These are phyloP conservation scores for Suillus luteus DNA, from an alignment of 768 basidiomycete genomes.

Conservation along the genomic window DNA sequence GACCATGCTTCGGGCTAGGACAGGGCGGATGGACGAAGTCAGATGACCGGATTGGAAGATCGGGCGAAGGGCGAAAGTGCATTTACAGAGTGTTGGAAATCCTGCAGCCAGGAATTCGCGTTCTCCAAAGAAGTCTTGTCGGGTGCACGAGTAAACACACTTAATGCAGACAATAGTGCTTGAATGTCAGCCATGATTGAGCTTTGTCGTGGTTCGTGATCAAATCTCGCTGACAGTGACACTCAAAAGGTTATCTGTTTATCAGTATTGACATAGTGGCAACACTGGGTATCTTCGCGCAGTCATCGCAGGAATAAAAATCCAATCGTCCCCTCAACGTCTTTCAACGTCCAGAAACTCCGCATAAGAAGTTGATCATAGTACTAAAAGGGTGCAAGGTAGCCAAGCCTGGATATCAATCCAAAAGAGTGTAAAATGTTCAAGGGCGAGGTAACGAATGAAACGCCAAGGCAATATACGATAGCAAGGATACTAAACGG, in stretches of 20 bases:
- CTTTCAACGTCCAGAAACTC: conserved; percentile 25
- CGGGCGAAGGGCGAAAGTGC: conserved; percentile 68
- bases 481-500: conserved; percentile 41
- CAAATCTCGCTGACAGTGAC: conserved; percentile 4
- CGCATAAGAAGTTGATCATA: conserved; percentile 43
- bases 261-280: conserved; percentile 36
- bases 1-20: conserved; percentile 95
- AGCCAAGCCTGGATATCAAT: conserved; percentile 54
- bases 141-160: conserved; percentile 78
- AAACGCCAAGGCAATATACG: conserved; percentile 43
- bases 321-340: conserved; percentile 28
- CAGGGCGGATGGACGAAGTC: conserved; percentile 61
- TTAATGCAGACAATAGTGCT: conserved; percentile 72
- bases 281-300: conserved; percentile 37
- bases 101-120: conserved; percentile 95
- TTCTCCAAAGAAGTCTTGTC: conserved; percentile 81
- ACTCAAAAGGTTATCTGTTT: conserved; percentile 28
- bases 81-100: conserved; percentile 99
- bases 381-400: conserved; percentile 49
- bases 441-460: conserved; percentile 33
- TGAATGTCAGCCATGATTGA: conserved; percentile 59
- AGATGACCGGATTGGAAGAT: conserved; percentile 61
- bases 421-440: conserved; percentile 62
- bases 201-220: conserved; percentile 6
- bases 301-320: conserved; percentile 19